Base-by-base conservation (phyloP, 2,329 filamentous ascomycete genomes). In the Incumbomyces delicatus region DNA sequence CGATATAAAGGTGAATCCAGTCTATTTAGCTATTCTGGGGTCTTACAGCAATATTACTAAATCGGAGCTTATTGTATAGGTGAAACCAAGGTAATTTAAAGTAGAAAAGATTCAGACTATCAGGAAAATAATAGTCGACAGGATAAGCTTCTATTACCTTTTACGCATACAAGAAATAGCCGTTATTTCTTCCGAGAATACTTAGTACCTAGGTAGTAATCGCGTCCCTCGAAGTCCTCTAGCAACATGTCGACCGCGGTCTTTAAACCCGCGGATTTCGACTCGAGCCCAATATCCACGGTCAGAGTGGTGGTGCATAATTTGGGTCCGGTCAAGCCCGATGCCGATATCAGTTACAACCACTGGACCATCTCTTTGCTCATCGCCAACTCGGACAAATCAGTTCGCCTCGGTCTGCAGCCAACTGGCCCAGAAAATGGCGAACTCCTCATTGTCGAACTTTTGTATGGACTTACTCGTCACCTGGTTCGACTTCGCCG, bases 261-360 rank as follows among this genome's bases (percentile, higher is more conserved):
- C 8, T 30, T 41, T 20, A 14, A 20, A 18, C 38, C 16, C 5
- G 27, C 14, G 16, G n/a, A 14, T 14, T 41, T 20, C 27, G 38
- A 41, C 22, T 27, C 8, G 14, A 14, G 27, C 16, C 5, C 12
- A 6, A 16, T 41, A 22, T 18, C 16, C 16, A 41, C 38, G 18
- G 38, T 41, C 38, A 41, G 38, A 41, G 38, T 41, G 17, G 38
- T 41, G 2, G 38, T 41, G 6, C 38, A 41, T 22, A 30, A 20
- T 22, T 16, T 41, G 7, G 38, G 38, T 29, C 12, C 38, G 27
- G 38, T 41, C 38, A 22, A 41, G 3, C 38, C 18, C 10, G 38
- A 22, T 14, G 38, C 38, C n/a, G 14, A 30, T 8, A 29, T 41
- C 38, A 41, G 38, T 8, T 29, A 41, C 38, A 41, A 41, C 38